Conservation (phyloP, 1,284 basidiomycete species). For the Ganoderma meredithae region DNA sequence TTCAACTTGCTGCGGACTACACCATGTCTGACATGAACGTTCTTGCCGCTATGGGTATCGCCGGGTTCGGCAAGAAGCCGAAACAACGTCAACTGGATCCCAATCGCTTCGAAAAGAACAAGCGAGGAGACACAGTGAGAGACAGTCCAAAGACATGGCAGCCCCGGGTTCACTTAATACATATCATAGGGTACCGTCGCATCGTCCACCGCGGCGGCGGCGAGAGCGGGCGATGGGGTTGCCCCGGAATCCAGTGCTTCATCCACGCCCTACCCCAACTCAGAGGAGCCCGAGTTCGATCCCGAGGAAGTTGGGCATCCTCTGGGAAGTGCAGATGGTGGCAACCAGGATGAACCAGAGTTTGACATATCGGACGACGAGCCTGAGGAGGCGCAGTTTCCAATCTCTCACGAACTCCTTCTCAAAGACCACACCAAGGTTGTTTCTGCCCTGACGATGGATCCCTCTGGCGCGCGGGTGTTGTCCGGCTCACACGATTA, state of each 20-base stretch:
- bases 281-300: constrained; percentile 41
- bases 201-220: constrained; percentile 16
- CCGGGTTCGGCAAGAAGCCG: constrained; percentile 77
- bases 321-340: constrained; percentile 23
- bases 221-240: constrained; percentile 20
- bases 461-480: constrained; percentile 92
- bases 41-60: constrained; percentile 81
- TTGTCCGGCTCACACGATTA: constrained; percentile 96
- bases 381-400: constrained; percentile 63
- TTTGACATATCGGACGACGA: constrained; percentile 64
- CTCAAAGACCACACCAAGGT: constrained; percentile 97
- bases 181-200: constrained; percentile 15
- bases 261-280: neutral
- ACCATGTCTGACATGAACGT: constrained; percentile 71
- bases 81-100: constrained; percentile 74
- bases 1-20: neutral
- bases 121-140: constrained; percentile 56
- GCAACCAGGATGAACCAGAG: constrained; percentile 60
- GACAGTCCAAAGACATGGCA: neutral
- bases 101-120: constrained; percentile 77
- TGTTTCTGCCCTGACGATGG: constrained; percentile 89
- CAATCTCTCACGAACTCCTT: constrained; percentile 86
- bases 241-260: constrained; percentile 15
- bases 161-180: neutral
- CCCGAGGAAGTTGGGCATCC: constrained; percentile 47